These are phyloP conservation scores for Staphylotrichum longicolle DNA, from an alignment of 495 filamentous ascomycete genomes.

Conservation along the genomic window DNA sequence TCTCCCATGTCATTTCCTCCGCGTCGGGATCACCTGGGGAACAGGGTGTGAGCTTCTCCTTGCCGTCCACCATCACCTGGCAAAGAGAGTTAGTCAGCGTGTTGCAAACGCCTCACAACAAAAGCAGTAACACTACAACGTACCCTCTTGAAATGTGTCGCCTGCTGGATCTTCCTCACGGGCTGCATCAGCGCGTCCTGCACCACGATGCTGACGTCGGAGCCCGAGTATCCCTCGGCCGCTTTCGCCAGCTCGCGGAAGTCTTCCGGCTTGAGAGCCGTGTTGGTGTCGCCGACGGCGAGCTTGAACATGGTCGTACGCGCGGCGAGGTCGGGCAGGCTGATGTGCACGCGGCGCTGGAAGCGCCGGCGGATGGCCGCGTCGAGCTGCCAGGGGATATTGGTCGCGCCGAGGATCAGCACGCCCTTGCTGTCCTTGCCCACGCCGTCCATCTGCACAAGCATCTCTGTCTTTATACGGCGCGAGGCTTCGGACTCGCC, in stretches of 20 bases:
- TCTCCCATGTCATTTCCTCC: conserved; percentile 90
- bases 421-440: conserved; percentile 92
- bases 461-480: conserved; percentile 96
- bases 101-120: too few species aligned
- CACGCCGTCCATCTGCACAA: conserved; percentile 99
- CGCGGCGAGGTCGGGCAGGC: conserved; percentile 80
- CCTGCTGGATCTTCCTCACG: conserved; percentile 94
- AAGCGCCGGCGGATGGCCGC: conserved; percentile 97
- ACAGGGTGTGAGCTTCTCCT: conserved; percentile 82
- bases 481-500: conserved; percentile 96
- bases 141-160: conserved; percentile 97
- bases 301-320: conserved; percentile 97
- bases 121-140: not conserved
- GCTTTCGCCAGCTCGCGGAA: conserved; percentile 73
- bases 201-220: conserved; percentile 93
- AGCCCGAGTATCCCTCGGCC: conserved; percentile 91
- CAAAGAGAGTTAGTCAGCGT: conserved; percentile 12
- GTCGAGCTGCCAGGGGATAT: conserved; percentile 99
- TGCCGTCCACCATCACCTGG: conserved; percentile 70
- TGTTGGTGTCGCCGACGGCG: conserved; percentile 84
- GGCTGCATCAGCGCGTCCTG: conserved; percentile 98
- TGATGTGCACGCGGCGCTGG: conserved; percentile 93
- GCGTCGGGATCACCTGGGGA: conserved; percentile 85
- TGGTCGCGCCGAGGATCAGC: conserved; percentile 91
- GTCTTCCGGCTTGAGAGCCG: conserved; percentile 74